These are phyloP conservation scores for Annulohypoxylon maeteangense DNA, from an alignment of 495 filamentous ascomycete genomes.

Conservation along the genomic window DNA sequence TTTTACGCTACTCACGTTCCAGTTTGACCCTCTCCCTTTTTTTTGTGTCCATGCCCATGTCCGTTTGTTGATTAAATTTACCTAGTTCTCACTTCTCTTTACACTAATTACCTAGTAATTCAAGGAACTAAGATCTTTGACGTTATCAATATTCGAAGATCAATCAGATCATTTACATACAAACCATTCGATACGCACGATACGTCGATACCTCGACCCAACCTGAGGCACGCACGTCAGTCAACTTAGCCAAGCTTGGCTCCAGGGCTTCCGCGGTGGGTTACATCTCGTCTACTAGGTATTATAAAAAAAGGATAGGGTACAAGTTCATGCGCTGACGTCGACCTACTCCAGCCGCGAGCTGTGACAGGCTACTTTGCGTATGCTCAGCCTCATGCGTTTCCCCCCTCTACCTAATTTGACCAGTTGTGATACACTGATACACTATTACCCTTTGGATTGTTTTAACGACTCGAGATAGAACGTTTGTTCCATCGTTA, in stretches of 20 bases:
- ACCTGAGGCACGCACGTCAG: conserved; percentile 27
- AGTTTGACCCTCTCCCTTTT: conserved; percentile 18
- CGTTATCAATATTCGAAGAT: background rate
- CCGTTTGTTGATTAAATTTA: background rate
- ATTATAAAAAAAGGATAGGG: conserved; percentile 17
- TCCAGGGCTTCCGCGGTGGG: conserved; percentile 31
- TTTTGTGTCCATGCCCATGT: background rate
- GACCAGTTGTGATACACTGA: conserved; percentile 39
- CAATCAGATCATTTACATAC: background rate
- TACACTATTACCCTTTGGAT: conserved; percentile 25
- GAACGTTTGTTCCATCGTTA: conserved; percentile 12
- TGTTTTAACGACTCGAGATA: conserved; percentile 29
- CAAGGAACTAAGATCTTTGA: background rate
- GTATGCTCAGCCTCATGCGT: conserved; percentile 48
- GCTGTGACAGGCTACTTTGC: conserved; percentile 47
- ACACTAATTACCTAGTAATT: background rate
- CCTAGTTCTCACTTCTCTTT: background rate
- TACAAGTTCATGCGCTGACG: conserved; percentile 56
- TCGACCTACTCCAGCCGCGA: conserved; percentile 49
- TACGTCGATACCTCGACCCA: background rate
- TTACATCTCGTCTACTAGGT: conserved; percentile 39
- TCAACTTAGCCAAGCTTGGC: conserved; percentile 31
- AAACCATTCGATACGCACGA: background rate
- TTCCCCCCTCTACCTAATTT: conserved; percentile 37
- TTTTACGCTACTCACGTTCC: no score